These are phyloP conservation scores for Catharanthus roseus DNA, from an alignment of 257 asterid genomes.

Conservation along the genomic window DNA sequence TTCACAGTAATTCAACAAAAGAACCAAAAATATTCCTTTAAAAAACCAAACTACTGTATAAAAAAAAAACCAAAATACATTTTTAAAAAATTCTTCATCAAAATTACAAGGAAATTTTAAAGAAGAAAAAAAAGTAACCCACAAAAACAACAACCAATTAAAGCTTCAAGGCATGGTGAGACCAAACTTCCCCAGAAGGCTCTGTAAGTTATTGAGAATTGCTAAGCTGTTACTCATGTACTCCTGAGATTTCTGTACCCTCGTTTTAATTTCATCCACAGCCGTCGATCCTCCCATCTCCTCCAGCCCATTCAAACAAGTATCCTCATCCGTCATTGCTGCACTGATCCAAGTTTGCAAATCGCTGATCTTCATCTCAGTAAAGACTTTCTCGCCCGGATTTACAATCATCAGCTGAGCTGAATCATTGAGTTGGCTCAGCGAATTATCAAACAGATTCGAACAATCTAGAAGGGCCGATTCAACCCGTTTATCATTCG, in stretches of 20 bases:
- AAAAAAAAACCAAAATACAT: no score
- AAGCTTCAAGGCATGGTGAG: slow-evolving; percentile 46
- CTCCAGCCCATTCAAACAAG: slow-evolving; percentile 68
- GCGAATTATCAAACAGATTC: slow-evolving; percentile 57
- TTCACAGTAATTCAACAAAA: no score
- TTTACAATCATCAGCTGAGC: slow-evolving; percentile 42
- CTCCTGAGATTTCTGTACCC: slow-evolving; percentile 68
- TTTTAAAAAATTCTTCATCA: no score
- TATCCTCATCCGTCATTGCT: slow-evolving; percentile 78
- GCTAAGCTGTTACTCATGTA: slow-evolving; percentile 84
- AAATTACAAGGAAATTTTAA: neutral
- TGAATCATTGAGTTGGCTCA: slow-evolving; percentile 56
- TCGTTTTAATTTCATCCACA: slow-evolving; percentile 37
- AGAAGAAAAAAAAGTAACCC: neutral
- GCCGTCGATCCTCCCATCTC: slow-evolving; percentile 69
- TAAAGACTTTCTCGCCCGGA: slow-evolving; percentile 42
- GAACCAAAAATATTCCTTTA: no score
- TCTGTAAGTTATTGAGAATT: slow-evolving; percentile 55
- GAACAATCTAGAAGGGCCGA: slow-evolving; percentile 66
- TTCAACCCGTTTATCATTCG: slow-evolving; percentile 25
- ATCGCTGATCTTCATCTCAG: slow-evolving; percentile 57
- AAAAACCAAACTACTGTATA: no score
- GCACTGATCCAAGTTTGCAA: slow-evolving; percentile 84
- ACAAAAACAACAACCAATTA: neutral
- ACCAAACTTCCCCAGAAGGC: slow-evolving; percentile 48